Base-by-base conservation (phyloP, 2,329 filamentous ascomycete species). In the Rachicladosporium sp. region DNA sequence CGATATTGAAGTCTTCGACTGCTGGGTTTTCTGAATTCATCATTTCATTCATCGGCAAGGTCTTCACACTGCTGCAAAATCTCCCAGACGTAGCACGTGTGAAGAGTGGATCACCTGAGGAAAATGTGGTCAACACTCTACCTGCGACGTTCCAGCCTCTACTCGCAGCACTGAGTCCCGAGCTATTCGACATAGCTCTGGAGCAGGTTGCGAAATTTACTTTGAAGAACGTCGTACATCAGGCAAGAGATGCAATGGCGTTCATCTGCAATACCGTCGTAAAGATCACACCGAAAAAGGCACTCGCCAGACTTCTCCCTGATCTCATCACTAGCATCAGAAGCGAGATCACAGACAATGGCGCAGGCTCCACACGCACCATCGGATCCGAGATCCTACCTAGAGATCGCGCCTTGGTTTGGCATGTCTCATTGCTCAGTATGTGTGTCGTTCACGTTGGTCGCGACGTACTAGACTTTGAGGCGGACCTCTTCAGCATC, bases 391-490 rank as follows among this genome's bases (percentile, higher is more conserved):
- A 98, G 60, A 87, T 96, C 33, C 71, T 98, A 11, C 91, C 91
- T 6, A 77, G 91, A 49, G 91, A 98, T 58, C 74, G 91, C 40
- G 91, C 85, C 3, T 68, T 98, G 10, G 88, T 98, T 1, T 98
- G 93, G 93, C 85, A 96, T 56, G 76, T 96, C 43, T 94, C 86
- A 61, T 87, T 98, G 69, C 74, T 98, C 4, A 93, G 88, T 57
- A 98, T 98, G 89, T 91, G 86, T 43, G 86, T 95, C 13, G 91
- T 98, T 3, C 91, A 98, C 54, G 87, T 98, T 34, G 91, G 91
- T 29, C 78, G 80, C 48, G 84, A 91, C 49, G 84, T 96, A 10
- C 70, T 98, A 44, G 81, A 82, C 44, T 93, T 93, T 69, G 86
- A 87, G 61, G 70, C 85, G 37, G 83, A 96, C 36, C 74, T 98